Conservation (phyloP, 345 rosid species). For the Populus alba region DNA sequence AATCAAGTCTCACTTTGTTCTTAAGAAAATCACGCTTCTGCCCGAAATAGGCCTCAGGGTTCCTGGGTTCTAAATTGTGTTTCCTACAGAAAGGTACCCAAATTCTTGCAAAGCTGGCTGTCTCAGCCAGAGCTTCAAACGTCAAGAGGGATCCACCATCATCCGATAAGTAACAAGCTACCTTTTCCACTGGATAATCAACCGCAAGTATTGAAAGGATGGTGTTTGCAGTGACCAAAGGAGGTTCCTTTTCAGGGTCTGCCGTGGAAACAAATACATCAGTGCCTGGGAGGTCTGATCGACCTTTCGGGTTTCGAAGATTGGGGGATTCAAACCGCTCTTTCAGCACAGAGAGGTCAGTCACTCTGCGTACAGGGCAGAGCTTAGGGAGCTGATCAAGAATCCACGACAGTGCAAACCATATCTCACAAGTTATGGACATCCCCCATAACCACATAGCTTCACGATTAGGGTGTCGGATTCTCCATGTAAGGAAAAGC, state of each 20-base stretch:
- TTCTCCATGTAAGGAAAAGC: constrained; percentile 66
- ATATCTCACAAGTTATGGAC: constrained; percentile 69
- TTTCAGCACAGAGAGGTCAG: constrained; percentile 62
- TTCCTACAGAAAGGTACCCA: constrained; percentile 85
- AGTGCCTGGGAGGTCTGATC: constrained; percentile 74
- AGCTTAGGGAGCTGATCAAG: constrained; percentile 80
- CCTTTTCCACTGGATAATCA: constrained; percentile 74
- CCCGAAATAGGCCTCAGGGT: constrained; percentile 72
- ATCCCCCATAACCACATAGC: constrained; percentile 81
- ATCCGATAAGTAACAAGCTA: constrained; percentile 74
- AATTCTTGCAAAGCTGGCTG: constrained; percentile 69
- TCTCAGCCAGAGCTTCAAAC: constrained; percentile 73
- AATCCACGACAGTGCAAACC: constrained; percentile 82
- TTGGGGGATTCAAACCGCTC: constrained; percentile 67
- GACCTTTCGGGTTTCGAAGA: constrained; percentile 71
- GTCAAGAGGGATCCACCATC: constrained; percentile 75
- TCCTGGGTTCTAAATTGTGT: constrained; percentile 67
- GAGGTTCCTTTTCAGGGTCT: constrained; percentile 82
- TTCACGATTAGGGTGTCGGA: constrained; percentile 61
- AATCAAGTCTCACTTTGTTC: constrained; percentile 69
- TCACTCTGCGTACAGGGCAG: constrained; percentile 68
- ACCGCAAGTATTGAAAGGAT: constrained; percentile 69
- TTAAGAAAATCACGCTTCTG: constrained; percentile 70
- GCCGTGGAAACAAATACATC: constrained; percentile 81
- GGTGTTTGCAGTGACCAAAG: constrained; percentile 77